Evolutionary conservation across 2,329 filamentous ascomycete species (phyloP), one percentile per base, ranked within the genome.

Genomic region (Exophiala sp.): DNA sequence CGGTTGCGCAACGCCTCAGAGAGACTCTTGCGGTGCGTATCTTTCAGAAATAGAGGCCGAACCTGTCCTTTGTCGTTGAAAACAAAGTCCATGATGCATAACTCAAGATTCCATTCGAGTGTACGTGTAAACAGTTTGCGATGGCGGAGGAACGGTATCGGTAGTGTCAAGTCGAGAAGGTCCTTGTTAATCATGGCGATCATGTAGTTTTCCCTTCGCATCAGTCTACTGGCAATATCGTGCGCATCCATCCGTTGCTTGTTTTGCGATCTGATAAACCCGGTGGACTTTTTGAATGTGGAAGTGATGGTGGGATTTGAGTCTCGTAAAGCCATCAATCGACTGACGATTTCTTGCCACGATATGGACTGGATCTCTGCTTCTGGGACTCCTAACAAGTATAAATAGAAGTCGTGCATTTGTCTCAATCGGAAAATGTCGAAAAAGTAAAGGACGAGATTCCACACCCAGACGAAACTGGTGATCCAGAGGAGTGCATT

Each of bases 131-230:
- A 92, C 49, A 96, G 78, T 60, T 92, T 89, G 18, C 87, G 83
- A 40, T 85, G 85, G 36, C 85, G 82, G 2, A 96, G 66, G 59
- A 96, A 91, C 0, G 94, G 94, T 2, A 99, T 72, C 1, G 90
- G 89, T 2, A 96, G 79, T 0, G 88, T 91, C 42, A 97, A 77
- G 66, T 99, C 86, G 39, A 99, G 72, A 35, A 97, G 83, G 57
- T 97, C 94, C 70, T 99, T 97, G 76, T 99, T 99, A 74, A 97
- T 90, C 65, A 99, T 78, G 3, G 94, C 94, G 65, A 99, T 96
- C 59, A 96, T 82, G 65, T 96, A 99, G 66, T 99, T 99, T 59
- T 96, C 92, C 66, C 89, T 88, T 55, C 94, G 86, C 94, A 99
- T 97, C 42, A 99, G 74, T 32, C 94, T 84, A 67, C 97, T 99